These are phyloP conservation scores for Candida hispaniensis DNA, from an alignment of 805 yeast species.

Conservation along the genomic window DNA sequence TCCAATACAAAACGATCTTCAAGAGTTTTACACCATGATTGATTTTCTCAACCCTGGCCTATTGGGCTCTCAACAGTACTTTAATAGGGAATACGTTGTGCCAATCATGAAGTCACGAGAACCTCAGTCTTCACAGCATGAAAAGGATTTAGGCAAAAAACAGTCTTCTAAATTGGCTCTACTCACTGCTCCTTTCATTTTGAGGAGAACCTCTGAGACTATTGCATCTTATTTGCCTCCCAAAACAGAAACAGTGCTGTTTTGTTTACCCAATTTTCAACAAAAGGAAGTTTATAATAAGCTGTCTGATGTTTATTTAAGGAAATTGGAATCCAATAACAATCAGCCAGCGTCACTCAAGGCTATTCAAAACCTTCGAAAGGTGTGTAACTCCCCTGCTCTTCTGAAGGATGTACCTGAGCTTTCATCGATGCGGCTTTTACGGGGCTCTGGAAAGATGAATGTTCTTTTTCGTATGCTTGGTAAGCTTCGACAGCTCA, in stretches of 20 bases:
- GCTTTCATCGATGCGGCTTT: constrained; percentile 17
- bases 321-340: constrained; percentile 24
- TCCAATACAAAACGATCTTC: constrained; percentile 85
- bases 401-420: constrained; percentile 46
- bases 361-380: constrained; percentile 62
- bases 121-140: constrained; percentile 40
- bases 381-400: constrained; percentile 74
- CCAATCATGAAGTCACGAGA: constrained; percentile 72
- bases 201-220: constrained; percentile 60
- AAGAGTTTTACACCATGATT: constrained; percentile 69
- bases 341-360: constrained; percentile 39
- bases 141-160: constrained; percentile 46
- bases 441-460: constrained; percentile 46
- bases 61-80: constrained; percentile 49
- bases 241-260: constrained; percentile 63
- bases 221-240: constrained; percentile 51
- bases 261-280: constrained; percentile 59
- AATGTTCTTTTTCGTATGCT: constrained; percentile 34
- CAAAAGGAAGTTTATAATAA: constrained; percentile 49
- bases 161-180: constrained; percentile 53
- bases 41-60: constrained; percentile 80
- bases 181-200: constrained; percentile 53
- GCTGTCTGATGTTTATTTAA: constrained; percentile 33
- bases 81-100: constrained; percentile 39
- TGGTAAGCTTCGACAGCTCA: constrained; percentile 4